phyloP scores from a whole-genome alignment of 2,329 filamentous ascomycete species.

The Sclerotinia sclerotiorum region DNA sequence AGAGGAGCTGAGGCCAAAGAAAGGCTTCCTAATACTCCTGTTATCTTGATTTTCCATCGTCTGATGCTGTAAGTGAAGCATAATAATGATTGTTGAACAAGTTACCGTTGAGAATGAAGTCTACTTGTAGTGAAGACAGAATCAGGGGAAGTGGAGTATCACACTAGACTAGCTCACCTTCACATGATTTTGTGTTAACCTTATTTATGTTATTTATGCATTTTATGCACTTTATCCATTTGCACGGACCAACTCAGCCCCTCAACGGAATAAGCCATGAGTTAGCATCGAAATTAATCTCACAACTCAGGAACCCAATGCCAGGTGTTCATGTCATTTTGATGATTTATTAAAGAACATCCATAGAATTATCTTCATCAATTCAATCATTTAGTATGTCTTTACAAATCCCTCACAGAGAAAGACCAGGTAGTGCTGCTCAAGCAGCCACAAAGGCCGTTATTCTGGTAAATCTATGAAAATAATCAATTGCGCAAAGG shows the following conservation, averaged over 20 bases:
- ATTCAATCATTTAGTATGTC: slow-evolving; percentile 41
- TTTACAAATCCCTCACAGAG: slow-evolving; percentile 47
- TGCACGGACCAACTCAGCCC: background rate
- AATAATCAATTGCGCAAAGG: background rate
- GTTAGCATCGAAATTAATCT: background rate
- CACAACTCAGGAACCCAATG: slow-evolving; percentile 11
- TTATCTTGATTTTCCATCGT: background rate
- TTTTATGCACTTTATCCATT: background rate
- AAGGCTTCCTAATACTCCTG: no score
- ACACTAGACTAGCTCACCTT: no score
- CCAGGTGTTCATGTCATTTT: slow-evolving; percentile 21
- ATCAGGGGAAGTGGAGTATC: background rate
- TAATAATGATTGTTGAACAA: background rate
- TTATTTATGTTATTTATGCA: slow-evolving; percentile 5
- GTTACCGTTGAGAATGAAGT: background rate
- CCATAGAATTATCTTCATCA: background rate
- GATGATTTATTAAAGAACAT: background rate
- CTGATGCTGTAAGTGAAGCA: background rate
- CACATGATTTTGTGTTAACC: background rate
- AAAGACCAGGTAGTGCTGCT: slow-evolving; percentile 49
- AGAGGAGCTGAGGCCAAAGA: background rate
- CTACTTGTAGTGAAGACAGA: background rate
- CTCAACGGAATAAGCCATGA: slow-evolving; percentile 6
- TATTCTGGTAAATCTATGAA: slow-evolving; percentile 68
- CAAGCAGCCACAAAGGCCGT: slow-evolving; percentile 80